A percentile compares a stretch with the other conserved stretches of the same genome.
These are phyloP conservation scores for Ophiostoma novo-ulmi DNA, from an alignment of 2,329 filamentous ascomycete genomes.

Conservation along the genomic window DNA sequence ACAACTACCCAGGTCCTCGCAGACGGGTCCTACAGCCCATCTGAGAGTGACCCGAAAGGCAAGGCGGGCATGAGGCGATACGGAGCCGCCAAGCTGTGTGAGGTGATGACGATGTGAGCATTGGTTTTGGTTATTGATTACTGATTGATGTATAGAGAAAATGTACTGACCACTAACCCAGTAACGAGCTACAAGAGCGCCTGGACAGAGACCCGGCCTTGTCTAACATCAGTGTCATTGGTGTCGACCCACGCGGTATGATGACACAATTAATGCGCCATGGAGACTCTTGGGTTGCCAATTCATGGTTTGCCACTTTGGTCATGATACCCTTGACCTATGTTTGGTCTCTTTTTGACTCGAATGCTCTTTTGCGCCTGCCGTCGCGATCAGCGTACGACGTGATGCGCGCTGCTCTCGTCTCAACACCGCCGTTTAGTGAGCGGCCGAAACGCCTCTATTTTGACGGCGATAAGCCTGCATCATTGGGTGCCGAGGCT, in stretches of 20 bases:
- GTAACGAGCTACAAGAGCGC: background rate
- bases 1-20: slow-evolving; percentile 30
- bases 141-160: background rate
- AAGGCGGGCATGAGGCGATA: slow-evolving; percentile 33
- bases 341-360: background rate
- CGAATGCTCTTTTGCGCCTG: background rate
- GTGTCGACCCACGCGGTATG: slow-evolving; percentile 2
- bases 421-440: background rate
- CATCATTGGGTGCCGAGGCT: slow-evolving; percentile 29
- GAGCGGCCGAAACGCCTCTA: background rate
- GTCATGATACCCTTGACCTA: background rate
- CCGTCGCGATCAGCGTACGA: background rate
- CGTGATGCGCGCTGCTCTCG: background rate
- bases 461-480: slow-evolving; percentile 19
- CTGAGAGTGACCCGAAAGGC: slow-evolving; percentile 28
- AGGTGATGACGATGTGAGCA: slow-evolving; percentile 34
- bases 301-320: background rate
- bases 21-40: slow-evolving; percentile 30
- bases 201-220: background rate
- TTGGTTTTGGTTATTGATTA: background rate
- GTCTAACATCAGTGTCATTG: background rate
- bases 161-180: background rate
- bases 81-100: slow-evolving; percentile 34
- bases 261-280: background rate
- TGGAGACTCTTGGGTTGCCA: background rate